These are phyloP conservation scores for Salmacisia buchloeana DNA, from an alignment of 1,284 basidiomycete species.

Conservation along the genomic window DNA sequence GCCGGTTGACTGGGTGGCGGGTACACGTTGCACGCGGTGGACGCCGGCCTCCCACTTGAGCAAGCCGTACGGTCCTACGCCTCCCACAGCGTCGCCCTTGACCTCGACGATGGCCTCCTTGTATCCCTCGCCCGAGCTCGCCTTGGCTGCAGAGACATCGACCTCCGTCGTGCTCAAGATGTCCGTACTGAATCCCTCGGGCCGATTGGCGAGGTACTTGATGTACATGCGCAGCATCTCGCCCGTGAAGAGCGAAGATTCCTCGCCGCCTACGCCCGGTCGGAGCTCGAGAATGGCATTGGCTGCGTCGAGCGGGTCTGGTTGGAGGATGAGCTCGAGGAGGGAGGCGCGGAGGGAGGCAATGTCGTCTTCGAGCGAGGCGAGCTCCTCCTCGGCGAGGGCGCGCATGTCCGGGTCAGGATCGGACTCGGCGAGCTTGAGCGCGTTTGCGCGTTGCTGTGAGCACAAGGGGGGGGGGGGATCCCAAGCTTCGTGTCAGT, in stretches of 20 bases:
- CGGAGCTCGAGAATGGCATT: conserved; percentile 84
- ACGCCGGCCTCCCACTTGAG: conserved; percentile 61
- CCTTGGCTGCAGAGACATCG: conserved; percentile 7
- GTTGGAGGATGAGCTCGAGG: conserved; percentile 67
- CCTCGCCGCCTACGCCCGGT: conserved; percentile 85
- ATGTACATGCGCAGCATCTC: conserved; percentile 80
- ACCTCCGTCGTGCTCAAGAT: conserved; percentile 33
- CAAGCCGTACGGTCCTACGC: conserved; percentile 18
- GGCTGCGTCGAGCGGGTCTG: conserved; percentile 62
- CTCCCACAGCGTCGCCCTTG: conserved; percentile 63
- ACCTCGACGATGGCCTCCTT: conserved; percentile 80
- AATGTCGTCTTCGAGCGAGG: conserved; percentile 57
- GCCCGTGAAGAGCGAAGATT: conserved; percentile 74
- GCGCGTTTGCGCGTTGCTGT: not conserved
- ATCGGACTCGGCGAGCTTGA: conserved; percentile 11
- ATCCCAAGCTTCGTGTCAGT: conserved; percentile 59
- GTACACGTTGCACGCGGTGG: conserved; percentile 90
- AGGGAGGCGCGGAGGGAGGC: conserved; percentile 58
- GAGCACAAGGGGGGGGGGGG: conserved; percentile 4
- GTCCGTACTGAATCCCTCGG: not conserved
- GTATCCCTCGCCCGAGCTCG: conserved; percentile 58
- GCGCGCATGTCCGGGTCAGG: conserved; percentile 69
- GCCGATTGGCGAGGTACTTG: conserved; percentile 51
- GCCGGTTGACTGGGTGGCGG: conserved; percentile 77
- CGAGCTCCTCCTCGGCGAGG: conserved; percentile 69